Evolutionary conservation across 2,329 filamentous ascomycete genomes (phyloP), one percentile per base, ranked within the genome.

Genomic region (Botrytis deweyae): DNA sequence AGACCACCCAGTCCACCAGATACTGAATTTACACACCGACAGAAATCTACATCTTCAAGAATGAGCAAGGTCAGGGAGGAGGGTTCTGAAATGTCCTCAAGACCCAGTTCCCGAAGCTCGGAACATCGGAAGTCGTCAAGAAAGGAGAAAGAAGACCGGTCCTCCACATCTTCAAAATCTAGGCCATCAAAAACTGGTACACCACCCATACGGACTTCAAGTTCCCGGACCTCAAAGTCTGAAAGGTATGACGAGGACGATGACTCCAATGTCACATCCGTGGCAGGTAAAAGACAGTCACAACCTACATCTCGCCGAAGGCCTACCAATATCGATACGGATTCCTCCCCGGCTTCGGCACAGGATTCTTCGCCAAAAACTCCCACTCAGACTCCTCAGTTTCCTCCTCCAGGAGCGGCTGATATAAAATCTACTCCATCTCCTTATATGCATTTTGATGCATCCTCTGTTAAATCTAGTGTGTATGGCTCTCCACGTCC

Each of bases 1-100:
- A 84, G 89, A 76, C 87, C 89, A n/a, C 89, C 88, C 4, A 91
- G 87, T 72, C 89, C 89, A 1, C 89, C 89, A 2, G 89, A 90
- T 76, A 91, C 89, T 6, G 89, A 90, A 74, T 76, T 90, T 29
- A 88, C 88, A 3, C 85, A 83, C 67, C 77, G 79, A 77, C 82
- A 79, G 76, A 83, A 78, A 78, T 80, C 80, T 70, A 80, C 76
- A 40, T 78, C 80, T 59, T 81, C 74, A 76, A 81, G 76, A 75
- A 84, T 76, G 82, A 74, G 79, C 77, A 70, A 81, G 76, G 75
- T 85, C 71, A 79, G 84, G 76, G 81, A 84, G 76, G 81, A 86
- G 73, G 74, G 79, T 46, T 68, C 70, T 14, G 79, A 80, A 76
- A 75, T 81, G 73, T 79, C 81, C 74, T 77, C 81, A 61, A 80